These are phyloP conservation scores for Globisporangium irregulare DNA, from an alignment of 352 stramenopile species.

Conservation along the genomic window DNA sequence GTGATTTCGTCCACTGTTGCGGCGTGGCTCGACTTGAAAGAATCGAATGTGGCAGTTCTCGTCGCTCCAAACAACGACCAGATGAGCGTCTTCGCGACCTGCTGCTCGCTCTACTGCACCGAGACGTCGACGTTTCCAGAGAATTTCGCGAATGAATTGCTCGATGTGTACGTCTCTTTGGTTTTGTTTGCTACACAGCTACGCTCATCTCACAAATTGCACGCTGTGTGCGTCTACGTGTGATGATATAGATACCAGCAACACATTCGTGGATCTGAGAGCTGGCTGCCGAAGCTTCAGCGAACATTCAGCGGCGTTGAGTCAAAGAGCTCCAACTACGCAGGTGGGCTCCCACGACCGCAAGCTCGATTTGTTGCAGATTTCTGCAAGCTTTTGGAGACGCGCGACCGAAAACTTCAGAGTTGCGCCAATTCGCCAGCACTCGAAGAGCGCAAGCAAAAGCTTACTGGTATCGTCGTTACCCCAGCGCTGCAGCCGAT, in stretches of 20 bases:
- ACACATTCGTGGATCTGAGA: slow-evolving; percentile 73
- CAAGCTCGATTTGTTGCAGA: slow-evolving; percentile 79
- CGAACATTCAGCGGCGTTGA: slow-evolving; percentile 73
- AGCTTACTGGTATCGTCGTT: slow-evolving; percentile 75
- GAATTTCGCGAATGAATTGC: slow-evolving; percentile 67
- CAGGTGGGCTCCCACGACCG: slow-evolving; percentile 57
- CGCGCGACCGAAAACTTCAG: slow-evolving; percentile 63
- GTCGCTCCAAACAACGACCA: slow-evolving; percentile 84
- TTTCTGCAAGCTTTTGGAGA: slow-evolving; percentile 73
- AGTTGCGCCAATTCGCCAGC: slow-evolving; percentile 39
- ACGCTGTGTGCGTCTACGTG: background rate
- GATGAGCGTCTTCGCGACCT: slow-evolving; percentile 87
- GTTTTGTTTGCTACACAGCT: background rate
- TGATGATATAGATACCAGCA: slow-evolving; percentile 37
- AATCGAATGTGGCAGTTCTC: slow-evolving; percentile 74
- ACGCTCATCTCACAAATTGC: background rate
- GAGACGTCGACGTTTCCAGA: slow-evolving; percentile 61
- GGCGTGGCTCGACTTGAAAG: slow-evolving; percentile 77
- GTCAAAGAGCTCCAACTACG: slow-evolving; percentile 68
- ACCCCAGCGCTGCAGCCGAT: slow-evolving; percentile 61
- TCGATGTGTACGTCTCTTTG: slow-evolving; percentile 48
- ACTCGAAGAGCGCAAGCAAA: slow-evolving; percentile 67
- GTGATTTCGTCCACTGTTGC: slow-evolving; percentile 79
- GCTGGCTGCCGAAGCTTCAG: slow-evolving; percentile 69
- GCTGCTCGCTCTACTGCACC: slow-evolving; percentile 78